Conservation (phyloP, 2,329 filamentous ascomycete species). For the Hypoxylon sp. region DNA sequence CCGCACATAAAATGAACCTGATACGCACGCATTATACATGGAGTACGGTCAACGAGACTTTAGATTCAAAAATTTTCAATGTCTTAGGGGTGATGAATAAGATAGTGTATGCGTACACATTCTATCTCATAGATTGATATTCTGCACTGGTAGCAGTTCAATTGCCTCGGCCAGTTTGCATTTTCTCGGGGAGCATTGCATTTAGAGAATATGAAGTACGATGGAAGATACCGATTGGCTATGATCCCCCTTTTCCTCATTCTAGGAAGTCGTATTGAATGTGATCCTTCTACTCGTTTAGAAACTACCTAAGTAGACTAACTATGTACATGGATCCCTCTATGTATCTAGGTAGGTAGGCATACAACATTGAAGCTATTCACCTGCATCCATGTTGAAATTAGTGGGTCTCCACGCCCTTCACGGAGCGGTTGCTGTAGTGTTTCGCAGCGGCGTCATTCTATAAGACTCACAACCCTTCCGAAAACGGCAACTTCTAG, state of each 20-base stretch:
- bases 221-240: not conserved
- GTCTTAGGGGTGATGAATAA: not conserved
- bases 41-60: not conserved
- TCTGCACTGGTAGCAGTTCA: not conserved
- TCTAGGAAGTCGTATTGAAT: not conserved
- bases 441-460: constrained; percentile 7
- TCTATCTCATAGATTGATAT: constrained; percentile 3
- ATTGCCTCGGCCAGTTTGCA: constrained; percentile 8
- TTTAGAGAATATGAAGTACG: not conserved
- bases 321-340: too few relatives aligned
- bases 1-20: constrained; percentile 37
- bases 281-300: not conserved
- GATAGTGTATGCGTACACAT: not conserved
- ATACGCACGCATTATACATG: not conserved
- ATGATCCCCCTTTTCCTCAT: not conserved
- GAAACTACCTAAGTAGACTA: not conserved
- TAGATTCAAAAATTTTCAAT: not conserved
- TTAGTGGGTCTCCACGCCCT: constrained; percentile 34
- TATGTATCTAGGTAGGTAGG: too few relatives aligned
- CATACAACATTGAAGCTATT: not conserved
- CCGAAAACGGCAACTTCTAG: constrained; percentile 26
- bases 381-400: constrained; percentile 1
- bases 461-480: constrained; percentile 16
- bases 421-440: constrained; percentile 12
- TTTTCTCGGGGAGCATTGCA: not conserved